These are phyloP conservation scores for Colletotrichum caudatum DNA, from an alignment of 2,329 filamentous ascomycete genomes.

Conservation along the genomic window DNA sequence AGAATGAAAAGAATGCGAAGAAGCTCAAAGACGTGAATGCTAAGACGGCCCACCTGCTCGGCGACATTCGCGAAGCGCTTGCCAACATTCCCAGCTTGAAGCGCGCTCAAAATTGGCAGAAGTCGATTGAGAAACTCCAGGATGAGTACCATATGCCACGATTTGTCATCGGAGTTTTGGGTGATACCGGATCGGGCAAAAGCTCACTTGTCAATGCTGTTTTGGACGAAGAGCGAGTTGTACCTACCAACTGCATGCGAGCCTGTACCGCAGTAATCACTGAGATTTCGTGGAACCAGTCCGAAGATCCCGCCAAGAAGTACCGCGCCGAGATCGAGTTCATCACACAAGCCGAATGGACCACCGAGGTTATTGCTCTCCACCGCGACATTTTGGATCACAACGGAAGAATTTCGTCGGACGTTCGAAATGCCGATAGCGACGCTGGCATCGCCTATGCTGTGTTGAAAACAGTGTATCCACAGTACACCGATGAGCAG, in stretches of 20 bases:
- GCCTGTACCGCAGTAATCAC: conserved; percentile 73
- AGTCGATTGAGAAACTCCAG: conserved; percentile 32
- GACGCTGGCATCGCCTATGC: conserved; percentile 57
- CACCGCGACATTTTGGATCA: conserved; percentile 60
- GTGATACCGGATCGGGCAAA: conserved; percentile 72
- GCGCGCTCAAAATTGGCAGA: neutral
- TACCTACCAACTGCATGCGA: conserved; percentile 63
- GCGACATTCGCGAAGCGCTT: neutral
- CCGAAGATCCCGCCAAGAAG: conserved; percentile 47
- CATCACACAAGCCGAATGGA: conserved; percentile 64
- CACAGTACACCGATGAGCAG: conserved; percentile 41
- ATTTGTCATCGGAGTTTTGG: conserved; percentile 67
- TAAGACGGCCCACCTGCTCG: neutral
- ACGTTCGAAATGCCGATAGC: conserved; percentile 55
- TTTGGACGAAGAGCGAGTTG: conserved; percentile 67
- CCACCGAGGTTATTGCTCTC: conserved; percentile 61
- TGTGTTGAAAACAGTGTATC: conserved; percentile 61
- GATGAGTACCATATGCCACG: conserved; percentile 48
- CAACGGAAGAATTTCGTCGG: conserved; percentile 53
- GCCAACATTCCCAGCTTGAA: neutral
- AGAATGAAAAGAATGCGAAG: neutral
- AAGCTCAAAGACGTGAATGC: neutral
- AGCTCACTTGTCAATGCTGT: conserved; percentile 73
- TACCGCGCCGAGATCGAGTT: conserved; percentile 72
- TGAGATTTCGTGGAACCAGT: conserved; percentile 68